Percentiles rank a stretch among this genome's conserved stretches.
phyloP scores from a whole-genome alignment of 2,329 filamentous ascomycete genomes.

The Berkeleyomyces basicola region DNA sequence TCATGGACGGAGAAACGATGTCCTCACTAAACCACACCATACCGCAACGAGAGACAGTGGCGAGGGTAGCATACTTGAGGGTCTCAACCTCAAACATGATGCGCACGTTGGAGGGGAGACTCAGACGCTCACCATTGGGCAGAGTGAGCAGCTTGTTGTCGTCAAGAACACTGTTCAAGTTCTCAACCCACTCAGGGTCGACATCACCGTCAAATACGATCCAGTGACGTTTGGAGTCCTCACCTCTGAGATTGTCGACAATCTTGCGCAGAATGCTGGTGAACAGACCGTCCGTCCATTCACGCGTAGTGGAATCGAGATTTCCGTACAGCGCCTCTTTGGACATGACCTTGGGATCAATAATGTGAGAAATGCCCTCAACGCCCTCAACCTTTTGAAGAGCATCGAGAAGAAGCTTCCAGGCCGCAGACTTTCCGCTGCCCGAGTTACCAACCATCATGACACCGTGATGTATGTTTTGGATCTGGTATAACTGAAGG shows the following conservation, averaged over 20 bases:
- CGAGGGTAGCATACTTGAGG: conserved; percentile 89
- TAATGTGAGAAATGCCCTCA: conserved; percentile 91
- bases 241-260: conserved; percentile 93
- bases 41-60: conserved; percentile 97
- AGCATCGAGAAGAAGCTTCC: conserved; percentile 82
- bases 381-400: conserved; percentile 78
- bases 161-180: conserved; percentile 96
- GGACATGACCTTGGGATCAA: conserved; percentile 99
- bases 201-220: conserved; percentile 99
- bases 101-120: conserved; percentile 81
- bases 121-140: conserved; percentile 94
- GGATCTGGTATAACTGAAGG: conserved; percentile 93
- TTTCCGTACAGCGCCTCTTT: conserved; percentile 96
- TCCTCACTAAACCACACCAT: conserved; percentile 99
- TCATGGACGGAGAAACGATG: conserved; percentile 82
- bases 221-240: conserved; percentile 95
- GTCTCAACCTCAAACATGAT: conserved; percentile 99
- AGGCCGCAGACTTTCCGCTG: conserved; percentile 90
- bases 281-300: conserved; percentile 98
- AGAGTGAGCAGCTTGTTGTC: conserved; percentile 97
- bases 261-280: conserved; percentile 97
- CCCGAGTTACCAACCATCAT: conserved; percentile 99
- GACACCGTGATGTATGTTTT: conserved; percentile 94
- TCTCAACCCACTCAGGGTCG: conserved; percentile 98
- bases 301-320: conserved; percentile 86